A percentile compares a stretch with the other conserved stretches of the same genome.
Conservation (phyloP, 495 filamentous ascomycete genomes). For the Penicillium salamii region DNA sequence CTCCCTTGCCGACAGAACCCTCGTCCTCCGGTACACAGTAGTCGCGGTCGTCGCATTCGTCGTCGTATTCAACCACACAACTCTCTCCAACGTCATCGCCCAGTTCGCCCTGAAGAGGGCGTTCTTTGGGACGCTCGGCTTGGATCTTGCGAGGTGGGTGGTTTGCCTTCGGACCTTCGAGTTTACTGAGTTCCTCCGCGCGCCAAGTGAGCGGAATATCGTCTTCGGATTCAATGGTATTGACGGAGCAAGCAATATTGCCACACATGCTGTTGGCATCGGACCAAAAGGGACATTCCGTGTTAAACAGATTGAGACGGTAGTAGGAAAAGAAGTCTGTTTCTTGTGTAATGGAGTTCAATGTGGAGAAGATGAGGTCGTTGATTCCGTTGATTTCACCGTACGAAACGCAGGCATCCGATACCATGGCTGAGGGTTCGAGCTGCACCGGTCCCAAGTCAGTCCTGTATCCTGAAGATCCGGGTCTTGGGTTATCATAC, state of each 20-base stretch:
- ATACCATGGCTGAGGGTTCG: conserved; percentile 61
- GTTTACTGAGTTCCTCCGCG: conserved; percentile 84
- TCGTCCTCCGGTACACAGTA: conserved; percentile 98
- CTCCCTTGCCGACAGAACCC: conserved; percentile 78
- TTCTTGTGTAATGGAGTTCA: conserved; percentile 75
- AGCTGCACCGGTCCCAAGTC: conserved; percentile 40
- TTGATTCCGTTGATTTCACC: conserved; percentile 84
- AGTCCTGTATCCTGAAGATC: neutral
- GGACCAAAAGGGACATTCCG: conserved; percentile 92
- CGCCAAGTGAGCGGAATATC: conserved; percentile 92
- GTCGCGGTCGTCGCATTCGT: conserved; percentile 95
- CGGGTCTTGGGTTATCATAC: conserved; percentile 45
- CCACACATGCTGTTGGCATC: conserved; percentile 94
- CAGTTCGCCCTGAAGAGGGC: conserved; percentile 76
- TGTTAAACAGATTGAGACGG: conserved; percentile 92
- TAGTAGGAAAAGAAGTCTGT: conserved; percentile 99
- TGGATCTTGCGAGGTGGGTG: conserved; percentile 78
- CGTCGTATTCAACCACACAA: conserved; percentile 95
- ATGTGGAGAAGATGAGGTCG: conserved; percentile 68
- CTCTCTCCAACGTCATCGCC: conserved; percentile 89
- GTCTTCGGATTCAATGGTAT: conserved; percentile 91
- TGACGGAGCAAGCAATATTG: conserved; percentile 96
- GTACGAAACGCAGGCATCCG: conserved; percentile 92
- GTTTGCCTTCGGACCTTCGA: conserved; percentile 85
- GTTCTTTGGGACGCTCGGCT: conserved; percentile 59